phyloP scores from a whole-genome alignment of 139 green algal genomes.

The Axilococcus clingmanii region DNA sequence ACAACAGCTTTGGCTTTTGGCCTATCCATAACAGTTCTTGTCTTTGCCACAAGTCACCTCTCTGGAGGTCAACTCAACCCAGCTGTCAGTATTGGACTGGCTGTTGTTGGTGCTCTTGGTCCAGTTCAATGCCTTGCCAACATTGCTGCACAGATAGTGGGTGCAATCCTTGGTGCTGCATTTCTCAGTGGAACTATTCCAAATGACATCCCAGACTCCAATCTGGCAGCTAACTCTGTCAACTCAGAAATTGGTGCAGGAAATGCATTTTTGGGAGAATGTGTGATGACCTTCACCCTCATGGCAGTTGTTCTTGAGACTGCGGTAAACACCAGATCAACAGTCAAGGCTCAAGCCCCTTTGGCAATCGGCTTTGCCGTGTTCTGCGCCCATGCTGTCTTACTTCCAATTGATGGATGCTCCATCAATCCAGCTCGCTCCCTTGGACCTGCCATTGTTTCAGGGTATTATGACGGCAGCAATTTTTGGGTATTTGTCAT shows the following conservation, averaged over 20 bases:
- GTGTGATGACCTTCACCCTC: slow-evolving; percentile 20
- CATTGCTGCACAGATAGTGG: slow-evolving; percentile 20
- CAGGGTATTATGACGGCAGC: slow-evolving; percentile 17
- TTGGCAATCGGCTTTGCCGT: slow-evolving; percentile 32
- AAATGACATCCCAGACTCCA: background rate
- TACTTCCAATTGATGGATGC: slow-evolving; percentile 26
- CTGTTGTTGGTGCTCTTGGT: background rate
- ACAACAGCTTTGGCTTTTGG: slow-evolving; percentile 26
- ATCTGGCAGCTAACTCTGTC: slow-evolving; percentile 15
- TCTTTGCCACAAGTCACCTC: slow-evolving; percentile 21
- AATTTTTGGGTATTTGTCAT: slow-evolving; percentile 23
- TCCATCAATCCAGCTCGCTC: slow-evolving; percentile 40
- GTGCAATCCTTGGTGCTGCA: slow-evolving; percentile 23
- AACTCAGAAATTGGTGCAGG: slow-evolving; percentile 8
- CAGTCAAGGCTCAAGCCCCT: slow-evolving; percentile 4
- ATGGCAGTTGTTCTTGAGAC: slow-evolving; percentile 24
- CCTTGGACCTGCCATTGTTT: slow-evolving; percentile 36
- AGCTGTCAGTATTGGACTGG: slow-evolving; percentile 16
- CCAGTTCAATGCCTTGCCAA: slow-evolving; percentile 13
- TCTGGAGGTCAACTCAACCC: slow-evolving; percentile 18
- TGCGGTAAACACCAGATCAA: slow-evolving; percentile 9
- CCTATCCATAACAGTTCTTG: slow-evolving; percentile 28
- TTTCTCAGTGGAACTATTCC: slow-evolving; percentile 20
- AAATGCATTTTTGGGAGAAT: slow-evolving; percentile 21
- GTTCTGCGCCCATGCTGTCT: slow-evolving; percentile 23